Evolutionary conservation across 768 basidiomycete species (phyloP).

Genomic region (Sutorius australiensis): DNA sequence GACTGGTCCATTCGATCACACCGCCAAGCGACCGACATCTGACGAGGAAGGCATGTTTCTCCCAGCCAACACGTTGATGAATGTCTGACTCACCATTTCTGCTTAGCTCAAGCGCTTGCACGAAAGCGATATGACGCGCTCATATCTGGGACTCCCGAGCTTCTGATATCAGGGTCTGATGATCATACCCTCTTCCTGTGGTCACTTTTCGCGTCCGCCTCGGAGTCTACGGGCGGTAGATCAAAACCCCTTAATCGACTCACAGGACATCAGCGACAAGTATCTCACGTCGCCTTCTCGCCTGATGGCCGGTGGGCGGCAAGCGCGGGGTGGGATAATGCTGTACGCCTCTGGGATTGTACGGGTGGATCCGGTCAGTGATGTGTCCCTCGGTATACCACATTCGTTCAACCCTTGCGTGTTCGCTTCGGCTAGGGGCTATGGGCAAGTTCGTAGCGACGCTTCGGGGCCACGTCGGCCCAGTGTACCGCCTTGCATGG

Average conservation of each 20-base stretch:
- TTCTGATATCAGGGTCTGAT: slow-evolving; percentile 93
- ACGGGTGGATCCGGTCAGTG: slow-evolving; percentile 43
- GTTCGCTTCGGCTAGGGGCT: slow-evolving; percentile 34
- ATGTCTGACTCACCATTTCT: not conserved
- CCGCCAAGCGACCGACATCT: slow-evolving; percentile 67
- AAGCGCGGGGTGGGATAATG: slow-evolving; percentile 86
- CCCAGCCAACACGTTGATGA: not conserved
- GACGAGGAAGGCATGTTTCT: slow-evolving; percentile 73
- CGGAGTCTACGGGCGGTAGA: slow-evolving; percentile 38
- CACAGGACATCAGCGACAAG: slow-evolving; percentile 93
- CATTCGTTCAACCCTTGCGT: not conserved
- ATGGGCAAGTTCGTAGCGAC: slow-evolving; percentile 88
- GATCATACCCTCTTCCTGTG: slow-evolving; percentile 98
- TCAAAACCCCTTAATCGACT: slow-evolving; percentile 73
- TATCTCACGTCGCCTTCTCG: slow-evolving; percentile 91
- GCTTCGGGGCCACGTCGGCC: slow-evolving; percentile 87
- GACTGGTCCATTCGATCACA: slow-evolving; percentile 94
- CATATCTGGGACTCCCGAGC: slow-evolving; percentile 62
- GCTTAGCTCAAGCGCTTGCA: slow-evolving; percentile 72
- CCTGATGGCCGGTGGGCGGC: slow-evolving; percentile 93
- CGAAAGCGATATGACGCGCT: slow-evolving; percentile 73
- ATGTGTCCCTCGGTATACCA: not conserved
- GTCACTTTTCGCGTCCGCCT: slow-evolving; percentile 64
- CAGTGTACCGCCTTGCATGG: slow-evolving; percentile 95
- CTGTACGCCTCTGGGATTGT: slow-evolving; percentile 89